Percentiles rank a stretch among this genome's conserved stretches.
These are phyloP conservation scores for Globisporangium ultimum DNA, from an alignment of 352 stramenopile species.

Conservation along the genomic window DNA sequence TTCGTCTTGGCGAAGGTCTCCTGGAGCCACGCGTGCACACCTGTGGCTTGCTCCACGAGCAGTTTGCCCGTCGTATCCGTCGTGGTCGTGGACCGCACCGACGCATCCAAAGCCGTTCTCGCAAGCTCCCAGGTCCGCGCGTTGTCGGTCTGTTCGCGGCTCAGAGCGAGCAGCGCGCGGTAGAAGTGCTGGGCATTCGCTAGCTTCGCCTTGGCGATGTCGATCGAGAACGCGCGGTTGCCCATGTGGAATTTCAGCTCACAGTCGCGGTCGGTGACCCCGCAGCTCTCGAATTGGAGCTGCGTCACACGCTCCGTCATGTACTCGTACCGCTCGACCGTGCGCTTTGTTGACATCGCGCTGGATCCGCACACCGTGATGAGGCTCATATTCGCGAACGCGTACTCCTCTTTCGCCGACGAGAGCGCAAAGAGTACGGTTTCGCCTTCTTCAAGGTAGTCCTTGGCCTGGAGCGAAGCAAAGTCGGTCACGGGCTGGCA, in stretches of 20 bases:
- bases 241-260: constrained; percentile 18
- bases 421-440: constrained; percentile 9
- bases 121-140: constrained; percentile 7
- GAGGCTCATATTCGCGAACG: constrained; percentile 14
- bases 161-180: constrained; percentile 8
- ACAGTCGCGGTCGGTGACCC: constrained; percentile 16
- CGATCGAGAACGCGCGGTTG: constrained; percentile 14
- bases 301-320: background rate
- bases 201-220: constrained; percentile 14
- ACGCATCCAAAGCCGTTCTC: background rate
- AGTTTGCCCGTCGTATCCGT: background rate
- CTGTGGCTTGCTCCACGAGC: constrained; percentile 4
- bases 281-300: constrained; percentile 12
- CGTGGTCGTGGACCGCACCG: constrained; percentile 1
- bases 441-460: constrained; percentile 6
- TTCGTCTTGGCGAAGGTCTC: constrained; percentile 6
- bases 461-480: background rate
- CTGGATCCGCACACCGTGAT: constrained; percentile 6
- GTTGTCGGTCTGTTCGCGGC: constrained; percentile 7
- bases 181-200: constrained; percentile 10
- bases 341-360: constrained; percentile 14
- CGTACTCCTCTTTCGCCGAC: constrained; percentile 17
- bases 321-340: constrained; percentile 14
- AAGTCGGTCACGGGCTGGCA: constrained; percentile 14
- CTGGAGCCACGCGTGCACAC: constrained; percentile 6